Evolutionary conservation across 192 early-diverging fungal genomes (phyloP), one percentile per base, ranked within the genome.

Genomic region (Dissophora globulifera): DNA sequence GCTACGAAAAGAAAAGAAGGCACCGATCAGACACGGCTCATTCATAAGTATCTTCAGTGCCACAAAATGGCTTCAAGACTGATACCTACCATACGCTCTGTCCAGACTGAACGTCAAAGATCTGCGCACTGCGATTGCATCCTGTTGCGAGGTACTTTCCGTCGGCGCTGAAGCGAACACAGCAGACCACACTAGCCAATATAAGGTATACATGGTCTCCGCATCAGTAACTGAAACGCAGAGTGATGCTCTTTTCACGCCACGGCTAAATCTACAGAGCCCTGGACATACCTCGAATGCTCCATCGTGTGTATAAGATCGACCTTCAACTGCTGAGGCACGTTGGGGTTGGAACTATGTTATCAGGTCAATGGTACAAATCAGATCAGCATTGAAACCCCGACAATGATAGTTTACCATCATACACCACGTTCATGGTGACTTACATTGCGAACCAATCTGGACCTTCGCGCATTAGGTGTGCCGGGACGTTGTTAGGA

Each of bases 161-260:
- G 74, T 98, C 95, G 16, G 89, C 85, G 56, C 94, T 96, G 66
- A 99, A 99, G 61, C 93, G 93, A 45, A 98, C 95, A 75, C 95
- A 99, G 82, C 97, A 99, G 9, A 99, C 97, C 17, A 99, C 97
- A 69, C 93, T 94, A 57, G 5, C 5, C 4, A 45, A n/a, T 17
- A 40, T 13, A 40, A 13, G 13, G 30, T 19, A 46, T 11, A 31
- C n/a, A 19, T n/a, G n/a, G n/a, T n/a, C n/a, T n/a, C n/a, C n/a
- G n/a, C n/a, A 5, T n/a, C n/a, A n/a, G n/a, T n/a, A n/a, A n/a
- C n/a, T n/a, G n/a, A n/a, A n/a, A n/a, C n/a, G n/a, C n/a, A n/a
- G n/a, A n/a, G n/a, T n/a, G n/a, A n/a, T n/a, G n/a, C n/a, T n/a
- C n/a, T n/a, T n/a, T n/a, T n/a, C n/a, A n/a, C n/a, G n/a, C n/a